Evolutionary conservation across 345 rosid species (phyloP).

Genomic region (Euphorbia pulcherrima): DNA sequence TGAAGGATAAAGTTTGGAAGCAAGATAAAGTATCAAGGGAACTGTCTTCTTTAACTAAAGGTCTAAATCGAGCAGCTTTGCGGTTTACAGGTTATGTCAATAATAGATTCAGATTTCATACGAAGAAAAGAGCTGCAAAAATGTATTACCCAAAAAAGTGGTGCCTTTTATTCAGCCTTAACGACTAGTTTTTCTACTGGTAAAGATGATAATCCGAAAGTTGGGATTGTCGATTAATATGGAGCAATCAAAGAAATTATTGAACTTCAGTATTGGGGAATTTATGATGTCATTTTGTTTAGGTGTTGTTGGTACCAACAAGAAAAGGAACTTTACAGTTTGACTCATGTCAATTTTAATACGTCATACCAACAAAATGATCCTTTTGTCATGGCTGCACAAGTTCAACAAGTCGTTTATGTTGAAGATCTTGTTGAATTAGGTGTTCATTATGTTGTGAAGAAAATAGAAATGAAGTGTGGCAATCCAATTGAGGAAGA

Average conservation of each 20-base stretch:
- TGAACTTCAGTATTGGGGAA: background rate
- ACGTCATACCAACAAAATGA: no score
- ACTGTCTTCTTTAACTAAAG: background rate
- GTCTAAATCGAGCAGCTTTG: background rate
- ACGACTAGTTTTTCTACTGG: background rate
- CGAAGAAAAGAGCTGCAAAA: background rate
- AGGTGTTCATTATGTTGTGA: no score
- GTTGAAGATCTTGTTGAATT: no score
- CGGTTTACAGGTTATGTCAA: background rate
- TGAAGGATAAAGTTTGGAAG: background rate
- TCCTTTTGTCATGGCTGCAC: no score
- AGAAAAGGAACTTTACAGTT: slow-evolving; percentile 1
- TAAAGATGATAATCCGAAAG: background rate
- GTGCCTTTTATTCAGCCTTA: background rate
- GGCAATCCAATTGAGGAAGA: no score
- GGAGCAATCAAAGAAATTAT: background rate
- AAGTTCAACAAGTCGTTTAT: no score
- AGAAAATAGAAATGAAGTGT: no score
- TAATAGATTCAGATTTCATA: background rate
- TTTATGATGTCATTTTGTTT: background rate
- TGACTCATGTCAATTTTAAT: no score
- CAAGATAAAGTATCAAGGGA: background rate
- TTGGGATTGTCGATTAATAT: background rate
- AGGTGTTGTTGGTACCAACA: background rate
- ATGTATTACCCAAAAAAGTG: background rate